Base-by-base conservation (phyloP, 139 green algal species). In the Auxenochlorella pyrenoidosa region DNA sequence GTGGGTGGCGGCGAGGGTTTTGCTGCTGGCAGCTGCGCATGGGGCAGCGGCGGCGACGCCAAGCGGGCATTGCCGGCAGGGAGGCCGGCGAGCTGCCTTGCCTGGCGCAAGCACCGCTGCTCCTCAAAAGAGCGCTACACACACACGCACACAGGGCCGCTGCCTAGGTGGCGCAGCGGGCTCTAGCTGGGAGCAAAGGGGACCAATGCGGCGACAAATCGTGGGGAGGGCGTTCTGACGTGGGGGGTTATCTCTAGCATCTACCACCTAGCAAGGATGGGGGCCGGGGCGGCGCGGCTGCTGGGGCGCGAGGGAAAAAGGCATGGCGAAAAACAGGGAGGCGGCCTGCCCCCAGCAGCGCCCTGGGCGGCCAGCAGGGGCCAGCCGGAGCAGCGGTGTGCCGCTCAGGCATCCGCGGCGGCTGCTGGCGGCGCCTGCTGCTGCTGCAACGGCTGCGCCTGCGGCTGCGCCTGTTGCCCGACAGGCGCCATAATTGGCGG, bases 171-270 rank as follows among this genome's bases (percentile, higher is more conserved):
- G 54, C 19, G 70, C 66, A 76, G 70, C 70, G 30, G 34, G 70
- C 70, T n/a, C 30, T n/a, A 47, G 70, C 70, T 47, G 70, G 70
- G 40, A 75, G 40, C 15, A 16, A 76, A 76, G 40, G 70, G 36
- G 36, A 76, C 70, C 28, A 76, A 76, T 76, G 70, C n/a, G 70
- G 34, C 40, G 70, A 47, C 70, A 76, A 76, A 76, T 76, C 70
- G 70, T 47, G 34, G 70, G 12, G 12, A 41, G 68, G 70, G 34
- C n/a, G 16, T 76, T 76, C 36, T 47, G 70, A 76, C 32, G 22
- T 71, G 28, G 63, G 66, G 63, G 16, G 40, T 19, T 47, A 30
- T 44, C 70, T 76, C 70, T 76, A 76, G 38, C 66, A 30, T 47
- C 70, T 76, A 76, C 8, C 47, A 54, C 70, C 70, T 76, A 47